A percentile compares a stretch with the other conserved stretches of the same genome.
phyloP scores from a whole-genome alignment of 2,329 filamentous ascomycete genomes.

The Sarocladiaceae sp. region DNA sequence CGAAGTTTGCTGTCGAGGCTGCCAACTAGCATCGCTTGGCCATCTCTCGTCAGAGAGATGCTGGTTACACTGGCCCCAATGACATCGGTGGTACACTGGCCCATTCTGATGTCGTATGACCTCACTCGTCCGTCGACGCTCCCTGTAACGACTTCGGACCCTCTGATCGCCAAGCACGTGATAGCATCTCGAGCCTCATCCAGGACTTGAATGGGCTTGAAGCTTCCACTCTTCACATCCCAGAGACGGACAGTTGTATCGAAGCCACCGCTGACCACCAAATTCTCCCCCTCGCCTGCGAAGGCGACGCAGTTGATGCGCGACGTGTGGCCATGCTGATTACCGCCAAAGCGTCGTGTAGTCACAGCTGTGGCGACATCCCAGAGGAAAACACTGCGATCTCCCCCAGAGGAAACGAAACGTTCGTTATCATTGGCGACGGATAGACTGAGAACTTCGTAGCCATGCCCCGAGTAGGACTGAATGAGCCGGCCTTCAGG shows the following conservation, averaged over 20 bases:
- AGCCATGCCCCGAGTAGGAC: slow-evolving; percentile 83
- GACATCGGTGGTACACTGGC: slow-evolving; percentile 63
- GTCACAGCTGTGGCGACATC: slow-evolving; percentile 80
- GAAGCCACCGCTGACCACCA: slow-evolving; percentile 68
- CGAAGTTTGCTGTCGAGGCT: slow-evolving; percentile 70
- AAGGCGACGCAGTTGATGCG: slow-evolving; percentile 76
- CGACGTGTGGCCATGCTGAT: slow-evolving; percentile 56
- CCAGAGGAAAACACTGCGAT: slow-evolving; percentile 89
- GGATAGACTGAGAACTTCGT: slow-evolving; percentile 78
- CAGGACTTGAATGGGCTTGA: slow-evolving; percentile 66
- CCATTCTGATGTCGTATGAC: slow-evolving; percentile 76
- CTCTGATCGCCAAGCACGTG: slow-evolving; percentile 40
- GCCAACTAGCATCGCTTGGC: slow-evolving; percentile 66
- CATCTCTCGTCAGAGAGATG: slow-evolving; percentile 63
- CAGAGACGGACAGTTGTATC: slow-evolving; percentile 73
- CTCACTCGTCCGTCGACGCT: slow-evolving; percentile 82
- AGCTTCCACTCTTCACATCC: slow-evolving; percentile 52
- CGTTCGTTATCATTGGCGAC: slow-evolving; percentile 72
- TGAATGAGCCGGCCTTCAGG: slow-evolving; percentile 66
- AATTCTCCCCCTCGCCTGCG: slow-evolving; percentile 65
- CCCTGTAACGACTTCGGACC: slow-evolving; percentile 59
- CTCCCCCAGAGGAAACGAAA: slow-evolving; percentile 83
- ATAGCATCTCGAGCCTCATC: slow-evolving; percentile 68
- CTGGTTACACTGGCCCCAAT: slow-evolving; percentile 69
- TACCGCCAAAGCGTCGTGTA: slow-evolving; percentile 63